phyloP scores from a whole-genome alignment of 495 filamentous ascomycete genomes.

The Tirmania nivea region DNA sequence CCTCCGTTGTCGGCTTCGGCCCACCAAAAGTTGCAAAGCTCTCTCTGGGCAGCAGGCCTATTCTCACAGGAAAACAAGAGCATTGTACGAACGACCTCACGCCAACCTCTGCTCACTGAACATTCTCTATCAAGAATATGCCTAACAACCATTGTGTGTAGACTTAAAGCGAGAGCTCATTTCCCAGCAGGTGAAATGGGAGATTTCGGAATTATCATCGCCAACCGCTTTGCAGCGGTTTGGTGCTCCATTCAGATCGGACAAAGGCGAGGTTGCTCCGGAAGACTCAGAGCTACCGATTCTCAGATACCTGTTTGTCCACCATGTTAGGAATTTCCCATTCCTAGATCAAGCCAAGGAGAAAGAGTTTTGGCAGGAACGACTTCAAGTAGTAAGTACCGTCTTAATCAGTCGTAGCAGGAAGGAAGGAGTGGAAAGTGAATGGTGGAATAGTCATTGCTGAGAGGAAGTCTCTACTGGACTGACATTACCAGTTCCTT shows the following conservation, averaged over 20 bases:
- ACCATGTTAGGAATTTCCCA: constrained; percentile 92
- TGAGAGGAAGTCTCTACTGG: no score
- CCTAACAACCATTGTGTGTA: constrained; percentile 25
- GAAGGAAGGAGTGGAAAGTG: background rate
- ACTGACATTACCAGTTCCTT: constrained; percentile 42
- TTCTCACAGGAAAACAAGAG: constrained; percentile 89
- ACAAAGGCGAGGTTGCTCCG: constrained; percentile 77
- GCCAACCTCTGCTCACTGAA: background rate
- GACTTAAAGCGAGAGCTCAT: constrained; percentile 93
- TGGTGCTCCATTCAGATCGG: constrained; percentile 81
- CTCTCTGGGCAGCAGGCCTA: background rate
- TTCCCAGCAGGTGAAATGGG: constrained; percentile 64
- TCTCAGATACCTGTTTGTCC: constrained; percentile 89
- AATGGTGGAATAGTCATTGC: no score
- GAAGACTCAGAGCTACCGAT: constrained; percentile 88
- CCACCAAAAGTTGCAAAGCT: no score
- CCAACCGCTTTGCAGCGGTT: constrained; percentile 88
- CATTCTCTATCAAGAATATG: background rate
- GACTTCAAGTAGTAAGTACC: constrained; percentile 66
- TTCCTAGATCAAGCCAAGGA: constrained; percentile 89
- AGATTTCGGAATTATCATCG: constrained; percentile 79
- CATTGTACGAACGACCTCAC: constrained; percentile 44
- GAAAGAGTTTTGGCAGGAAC: constrained; percentile 99
- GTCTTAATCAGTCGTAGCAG: background rate
- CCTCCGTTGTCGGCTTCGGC: background rate